Conservation (phyloP, 2,329 filamentous ascomycete species). For the Sporothrix pallida region DNA sequence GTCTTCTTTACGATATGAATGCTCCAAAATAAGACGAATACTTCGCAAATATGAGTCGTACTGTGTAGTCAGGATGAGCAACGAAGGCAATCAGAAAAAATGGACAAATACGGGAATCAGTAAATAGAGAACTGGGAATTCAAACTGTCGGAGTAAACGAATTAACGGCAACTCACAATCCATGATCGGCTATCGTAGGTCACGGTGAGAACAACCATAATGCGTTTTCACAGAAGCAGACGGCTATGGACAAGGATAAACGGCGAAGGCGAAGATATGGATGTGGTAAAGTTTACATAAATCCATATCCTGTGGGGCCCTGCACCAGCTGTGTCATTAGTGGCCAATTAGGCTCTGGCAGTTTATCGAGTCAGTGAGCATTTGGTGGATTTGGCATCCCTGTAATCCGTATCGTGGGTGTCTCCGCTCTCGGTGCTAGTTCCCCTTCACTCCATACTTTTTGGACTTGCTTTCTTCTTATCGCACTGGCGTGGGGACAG, state of each 20-base stretch:
- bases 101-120: no score
- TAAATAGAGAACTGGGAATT: no score
- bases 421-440: constrained; percentile 7
- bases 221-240: not conserved
- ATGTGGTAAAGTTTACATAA: not conserved
- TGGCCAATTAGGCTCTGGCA: not conserved
- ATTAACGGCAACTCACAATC: not conserved
- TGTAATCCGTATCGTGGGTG: no score
- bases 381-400: not conserved
- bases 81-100: no score
- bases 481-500: not conserved
- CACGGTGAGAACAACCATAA: no score
- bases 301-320: not conserved
- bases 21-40: no score
- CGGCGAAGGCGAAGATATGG: no score
- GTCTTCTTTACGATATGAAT: no score
- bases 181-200: not conserved
- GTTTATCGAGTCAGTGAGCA: not conserved
- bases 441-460: not conserved
- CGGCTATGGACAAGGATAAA: not conserved
- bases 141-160: no score
- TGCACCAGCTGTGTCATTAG: not conserved
- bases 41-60: no score
- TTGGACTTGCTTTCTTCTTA: not conserved
- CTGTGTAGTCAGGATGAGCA: no score